phyloP scores from a whole-genome alignment of 2,329 filamentous ascomycete genomes.

The Verticillium albo-atrum region DNA sequence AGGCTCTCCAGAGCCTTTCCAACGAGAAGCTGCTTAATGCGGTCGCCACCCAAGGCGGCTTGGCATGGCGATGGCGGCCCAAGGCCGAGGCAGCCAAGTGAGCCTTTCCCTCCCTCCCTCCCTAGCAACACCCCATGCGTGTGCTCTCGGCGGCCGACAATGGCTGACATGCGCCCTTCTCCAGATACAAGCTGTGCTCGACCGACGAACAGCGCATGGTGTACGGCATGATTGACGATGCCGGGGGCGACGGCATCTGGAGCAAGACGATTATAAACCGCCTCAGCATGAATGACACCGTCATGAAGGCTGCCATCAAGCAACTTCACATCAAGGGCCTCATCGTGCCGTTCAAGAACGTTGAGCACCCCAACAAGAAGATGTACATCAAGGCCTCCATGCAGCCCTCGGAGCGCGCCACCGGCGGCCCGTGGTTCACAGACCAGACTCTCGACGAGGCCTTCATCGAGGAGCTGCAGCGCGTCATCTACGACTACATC shows the following conservation, averaged over 20 bases:
- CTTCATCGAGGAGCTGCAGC: constrained; percentile 75
- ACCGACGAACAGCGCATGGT: constrained; percentile 78
- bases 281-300: constrained; percentile 78
- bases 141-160: neutral
- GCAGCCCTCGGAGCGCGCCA: constrained; percentile 81
- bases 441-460: constrained; percentile 85
- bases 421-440: constrained; percentile 91
- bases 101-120: constrained; percentile 17
- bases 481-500: constrained; percentile 69
- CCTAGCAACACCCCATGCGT: neutral
- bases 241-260: constrained; percentile 85
- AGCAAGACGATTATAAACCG: constrained; percentile 76
- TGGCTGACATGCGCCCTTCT: neutral
- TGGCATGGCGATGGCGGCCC: constrained; percentile 56
- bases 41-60: constrained; percentile 35
- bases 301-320: constrained; percentile 78
- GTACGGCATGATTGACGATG: constrained; percentile 84
- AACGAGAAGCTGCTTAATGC: constrained; percentile 57
- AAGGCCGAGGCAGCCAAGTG: constrained; percentile 60
- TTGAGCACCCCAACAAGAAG: constrained; percentile 85
- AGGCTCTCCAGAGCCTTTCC: constrained; percentile 52
- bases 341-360: constrained; percentile 86
- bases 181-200: constrained; percentile 53
- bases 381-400: constrained; percentile 93
- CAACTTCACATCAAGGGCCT: constrained; percentile 76